Evolutionary conservation across 179 eudicot genomes (phyloP).

Genomic region (Pouteria campechiana): DNA sequence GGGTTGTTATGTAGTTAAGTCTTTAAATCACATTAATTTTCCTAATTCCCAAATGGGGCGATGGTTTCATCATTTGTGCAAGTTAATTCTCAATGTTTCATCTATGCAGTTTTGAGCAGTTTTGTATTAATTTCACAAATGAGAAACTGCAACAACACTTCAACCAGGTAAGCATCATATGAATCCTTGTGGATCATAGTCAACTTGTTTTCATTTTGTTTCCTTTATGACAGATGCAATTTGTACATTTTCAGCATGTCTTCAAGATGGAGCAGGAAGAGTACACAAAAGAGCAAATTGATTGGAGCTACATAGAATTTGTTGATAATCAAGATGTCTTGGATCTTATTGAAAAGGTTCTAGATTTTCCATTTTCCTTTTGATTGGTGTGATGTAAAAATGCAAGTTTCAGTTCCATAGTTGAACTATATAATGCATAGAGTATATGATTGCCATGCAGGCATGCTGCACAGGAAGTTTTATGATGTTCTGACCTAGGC

Average conservation of each 20-base stretch:
- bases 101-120: slow-evolving; percentile 86
- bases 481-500: too few relatives aligned
- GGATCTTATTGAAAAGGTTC: slow-evolving; percentile 97
- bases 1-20: too few relatives aligned
- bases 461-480: too few relatives aligned
- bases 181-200: slow-evolving; percentile 1
- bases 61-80: too few relatives aligned
- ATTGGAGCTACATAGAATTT: slow-evolving; percentile 98
- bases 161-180: slow-evolving; percentile 49
- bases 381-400: too few relatives aligned
- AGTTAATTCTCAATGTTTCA: too few relatives aligned
- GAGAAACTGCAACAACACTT: slow-evolving; percentile 98
- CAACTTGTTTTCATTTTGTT: slow-evolving; percentile 6
- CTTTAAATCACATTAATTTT: too few relatives aligned
- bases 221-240: slow-evolving; percentile 1
- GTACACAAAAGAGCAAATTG: slow-evolving; percentile 81
- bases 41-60: slow-evolving; percentile 10
- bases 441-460: too few relatives aligned
- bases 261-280: slow-evolving; percentile 99
- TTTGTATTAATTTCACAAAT: slow-evolving; percentile 89
- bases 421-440: too few relatives aligned
- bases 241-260: slow-evolving; percentile 59
- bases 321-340: slow-evolving; percentile 97
- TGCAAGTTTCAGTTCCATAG: too few relatives aligned
- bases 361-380: not conserved